phyloP scores from a whole-genome alignment of 2,329 filamentous ascomycete genomes.

The Colletotrichum abscissum region DNA sequence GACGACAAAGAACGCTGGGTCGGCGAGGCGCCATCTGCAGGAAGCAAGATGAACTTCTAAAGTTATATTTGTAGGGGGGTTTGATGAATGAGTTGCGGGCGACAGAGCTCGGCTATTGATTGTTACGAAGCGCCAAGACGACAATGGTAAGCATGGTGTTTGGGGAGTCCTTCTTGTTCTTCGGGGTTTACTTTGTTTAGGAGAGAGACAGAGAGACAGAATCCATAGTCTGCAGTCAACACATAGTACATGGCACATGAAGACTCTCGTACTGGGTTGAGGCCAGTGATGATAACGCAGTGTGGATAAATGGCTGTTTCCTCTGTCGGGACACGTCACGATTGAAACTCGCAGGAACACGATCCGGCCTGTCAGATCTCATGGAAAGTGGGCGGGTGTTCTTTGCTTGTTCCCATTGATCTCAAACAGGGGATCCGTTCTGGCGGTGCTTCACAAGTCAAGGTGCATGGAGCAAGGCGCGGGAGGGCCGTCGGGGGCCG shows the following conservation, averaged over 20 bases:
- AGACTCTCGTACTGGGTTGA: not conserved
- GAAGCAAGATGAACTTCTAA: constrained; percentile 54
- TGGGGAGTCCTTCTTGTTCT: constrained; percentile 28
- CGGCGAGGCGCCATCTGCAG: constrained; percentile 66
- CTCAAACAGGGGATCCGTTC: constrained; percentile 7
- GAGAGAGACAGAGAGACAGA: constrained; percentile 2
- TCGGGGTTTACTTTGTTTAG: constrained; percentile 10
- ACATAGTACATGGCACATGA: not conserved
- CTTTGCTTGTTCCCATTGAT: not conserved
- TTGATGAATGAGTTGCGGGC: too few relatives aligned
- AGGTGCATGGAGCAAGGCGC: not conserved
- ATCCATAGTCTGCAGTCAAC: constrained; percentile 4
- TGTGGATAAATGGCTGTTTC: not conserved
- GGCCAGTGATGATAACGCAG: constrained; percentile 8
- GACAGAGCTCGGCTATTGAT: not conserved
- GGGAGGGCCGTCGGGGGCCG: constrained; percentile 1
- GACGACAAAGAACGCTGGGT: constrained; percentile 82
- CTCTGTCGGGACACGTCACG: constrained; percentile 8
- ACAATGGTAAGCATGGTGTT: constrained; percentile 36
- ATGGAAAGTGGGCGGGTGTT: constrained; percentile 8
- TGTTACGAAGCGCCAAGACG: constrained; percentile 16
- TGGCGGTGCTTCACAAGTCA: not conserved
- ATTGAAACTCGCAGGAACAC: not conserved
- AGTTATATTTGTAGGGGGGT: constrained; percentile 6
- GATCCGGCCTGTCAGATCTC: constrained; percentile 6